Conservation (phyloP, 257 asterid genomes). For the Anisodus acutangulus region DNA sequence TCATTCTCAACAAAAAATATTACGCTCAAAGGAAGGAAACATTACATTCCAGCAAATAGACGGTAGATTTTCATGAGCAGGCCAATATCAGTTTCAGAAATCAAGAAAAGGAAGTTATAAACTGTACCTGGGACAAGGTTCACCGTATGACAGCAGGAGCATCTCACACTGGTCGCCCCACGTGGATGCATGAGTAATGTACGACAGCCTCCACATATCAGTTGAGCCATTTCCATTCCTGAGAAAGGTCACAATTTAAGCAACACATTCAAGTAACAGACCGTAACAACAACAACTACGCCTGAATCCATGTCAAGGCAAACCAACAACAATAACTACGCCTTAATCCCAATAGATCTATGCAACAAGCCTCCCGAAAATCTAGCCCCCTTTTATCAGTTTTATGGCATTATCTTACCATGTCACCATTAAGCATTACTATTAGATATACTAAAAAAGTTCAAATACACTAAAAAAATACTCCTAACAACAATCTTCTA, state of each 20-base stretch:
- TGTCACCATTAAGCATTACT: background rate
- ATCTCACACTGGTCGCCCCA: slow-evolving; percentile 90
- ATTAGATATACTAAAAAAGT: background rate
- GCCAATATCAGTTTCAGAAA: background rate
- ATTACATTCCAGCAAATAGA: background rate
- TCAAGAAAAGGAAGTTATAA: background rate
- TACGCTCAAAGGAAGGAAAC: background rate
- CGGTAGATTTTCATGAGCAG: background rate
- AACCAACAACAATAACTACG: slow-evolving; percentile 3
- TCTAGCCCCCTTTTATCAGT: background rate
- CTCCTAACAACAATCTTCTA: background rate
- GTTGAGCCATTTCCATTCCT: slow-evolving; percentile 93
- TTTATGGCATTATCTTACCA: background rate
- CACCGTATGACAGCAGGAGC: slow-evolving; percentile 89
- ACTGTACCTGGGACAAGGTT: slow-evolving; percentile 83
- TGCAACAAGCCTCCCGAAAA: slow-evolving; percentile 10
- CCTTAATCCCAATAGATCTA: background rate
- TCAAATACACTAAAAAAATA: background rate
- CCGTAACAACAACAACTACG: background rate
- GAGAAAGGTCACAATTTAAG: slow-evolving; percentile 27
- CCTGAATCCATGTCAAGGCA: background rate
- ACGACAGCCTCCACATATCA: slow-evolving; percentile 93
- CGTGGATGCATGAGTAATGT: slow-evolving; percentile 84
- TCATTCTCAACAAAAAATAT: background rate
- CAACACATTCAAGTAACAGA: background rate